Evolutionary conservation across 331 rosid genomes (phyloP).

Genomic region (Saraca asoca): DNA sequence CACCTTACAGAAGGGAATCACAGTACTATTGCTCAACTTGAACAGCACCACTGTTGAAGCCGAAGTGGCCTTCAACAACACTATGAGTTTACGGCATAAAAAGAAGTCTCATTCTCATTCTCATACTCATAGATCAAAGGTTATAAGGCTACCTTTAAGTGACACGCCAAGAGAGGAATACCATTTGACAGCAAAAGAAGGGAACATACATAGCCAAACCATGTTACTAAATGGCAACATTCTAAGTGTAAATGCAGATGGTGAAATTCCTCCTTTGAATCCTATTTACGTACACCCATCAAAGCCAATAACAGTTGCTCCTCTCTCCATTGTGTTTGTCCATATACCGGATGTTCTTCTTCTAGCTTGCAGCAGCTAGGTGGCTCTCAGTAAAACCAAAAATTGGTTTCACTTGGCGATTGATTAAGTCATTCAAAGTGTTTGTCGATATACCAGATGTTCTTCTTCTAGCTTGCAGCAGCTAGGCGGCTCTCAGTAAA

Average conservation of each 20-base stretch:
- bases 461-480: conserved; percentile 61
- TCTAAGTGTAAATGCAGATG: conserved; percentile 57
- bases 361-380: conserved; percentile 62
- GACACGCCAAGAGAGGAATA: conserved; percentile 66
- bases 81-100: conserved; percentile 38
- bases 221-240: conserved; percentile 72
- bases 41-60: conserved; percentile 54
- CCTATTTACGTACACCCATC: conserved; percentile 61
- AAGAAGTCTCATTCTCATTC: conserved; percentile 12
- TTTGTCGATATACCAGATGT: conserved; percentile 78
- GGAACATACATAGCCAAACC: conserved; percentile 77
- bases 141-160: conserved; percentile 31
- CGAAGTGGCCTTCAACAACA: conserved; percentile 37
- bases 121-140: conserved; percentile 25
- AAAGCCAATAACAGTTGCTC: conserved; percentile 61
- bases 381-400: conserved; percentile 36
- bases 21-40: conserved; percentile 70
- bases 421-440: conserved; percentile 52
- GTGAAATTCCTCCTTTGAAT: conserved; percentile 67
- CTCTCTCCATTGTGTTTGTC: conserved; percentile 78
- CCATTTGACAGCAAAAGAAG: conserved; percentile 68
- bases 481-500: conserved; percentile 34
- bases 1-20: conserved; percentile 71
- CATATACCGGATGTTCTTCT: conserved; percentile 66
- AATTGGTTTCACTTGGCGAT: conserved; percentile 48